These are phyloP conservation scores for Hyaloperonospora arabidopsidis DNA, from an alignment of 352 stramenopile species.

Conservation along the genomic window DNA sequence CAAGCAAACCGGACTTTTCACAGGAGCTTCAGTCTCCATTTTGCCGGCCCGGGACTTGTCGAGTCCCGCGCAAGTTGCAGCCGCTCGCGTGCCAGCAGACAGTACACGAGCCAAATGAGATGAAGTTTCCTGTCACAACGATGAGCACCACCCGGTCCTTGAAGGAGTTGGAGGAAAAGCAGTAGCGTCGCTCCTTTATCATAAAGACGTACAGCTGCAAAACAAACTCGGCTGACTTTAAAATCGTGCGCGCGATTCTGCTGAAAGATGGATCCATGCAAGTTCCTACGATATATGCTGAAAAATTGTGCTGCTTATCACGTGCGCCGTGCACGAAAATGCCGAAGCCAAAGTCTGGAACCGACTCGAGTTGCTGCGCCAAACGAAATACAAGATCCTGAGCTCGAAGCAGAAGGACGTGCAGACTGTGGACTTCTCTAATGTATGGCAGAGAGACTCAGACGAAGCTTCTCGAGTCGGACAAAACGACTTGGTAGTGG, in stretches of 20 bases:
- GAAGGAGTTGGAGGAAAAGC: constrained; percentile 41
- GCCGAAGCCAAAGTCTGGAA: constrained; percentile 93
- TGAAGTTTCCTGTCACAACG: constrained; percentile 52
- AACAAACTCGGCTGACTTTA: constrained; percentile 99
- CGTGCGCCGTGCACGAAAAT: constrained; percentile 98
- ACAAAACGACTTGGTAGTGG: constrained; percentile 96
- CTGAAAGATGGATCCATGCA: constrained; percentile 61
- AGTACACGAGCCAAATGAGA: constrained; percentile 48
- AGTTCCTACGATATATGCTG: constrained; percentile 51
- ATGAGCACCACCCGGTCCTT: constrained; percentile 37
- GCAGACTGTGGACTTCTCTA: constrained; percentile 92
- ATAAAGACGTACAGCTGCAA: constrained; percentile 98
- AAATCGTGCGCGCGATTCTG: constrained; percentile 95
- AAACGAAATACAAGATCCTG: constrained; percentile 64
- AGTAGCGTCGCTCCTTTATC: constrained; percentile 50
- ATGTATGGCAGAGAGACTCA: constrained; percentile 99
- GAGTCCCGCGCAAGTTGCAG: constrained; percentile 58
- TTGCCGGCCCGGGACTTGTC: constrained; percentile 43
- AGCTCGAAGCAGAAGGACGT: constrained; percentile 57
- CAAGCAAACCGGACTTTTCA: constrained; percentile 8
- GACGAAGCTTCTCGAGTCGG: constrained; percentile 89
- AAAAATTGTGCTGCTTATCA: constrained; percentile 97
- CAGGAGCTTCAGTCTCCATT: constrained; percentile 30
- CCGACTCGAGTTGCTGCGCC: constrained; percentile 67
- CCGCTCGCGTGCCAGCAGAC: constrained; percentile 15